These are phyloP conservation scores for Schoenoplectus tabernaemontani DNA, from an alignment of 202 grass and related monocot species.

Conservation along the genomic window DNA sequence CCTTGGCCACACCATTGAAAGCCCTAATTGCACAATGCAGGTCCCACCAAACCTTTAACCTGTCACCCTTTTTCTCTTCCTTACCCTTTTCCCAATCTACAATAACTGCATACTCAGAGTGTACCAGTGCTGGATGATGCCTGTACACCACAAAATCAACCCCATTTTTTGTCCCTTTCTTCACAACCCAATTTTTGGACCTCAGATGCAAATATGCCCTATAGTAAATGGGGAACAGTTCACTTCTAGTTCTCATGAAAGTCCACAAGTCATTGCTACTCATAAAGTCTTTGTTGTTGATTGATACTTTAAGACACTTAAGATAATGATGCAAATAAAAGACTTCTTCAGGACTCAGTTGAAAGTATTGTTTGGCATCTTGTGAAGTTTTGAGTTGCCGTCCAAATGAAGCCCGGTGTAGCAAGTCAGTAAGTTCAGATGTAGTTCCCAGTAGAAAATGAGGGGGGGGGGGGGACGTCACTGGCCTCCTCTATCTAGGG, in stretches of 20 bases:
- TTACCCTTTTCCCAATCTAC: constrained; percentile 29
- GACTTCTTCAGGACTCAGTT: constrained; percentile 48
- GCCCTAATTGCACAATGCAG: constrained; percentile 12
- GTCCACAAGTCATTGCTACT: constrained; percentile 33
- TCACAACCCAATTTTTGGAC: constrained; percentile 64
- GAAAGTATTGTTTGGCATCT: constrained; percentile 34
- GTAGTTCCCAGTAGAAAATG: constrained; percentile 14
- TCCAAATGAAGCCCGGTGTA: constrained; percentile 39
- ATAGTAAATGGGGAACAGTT: constrained; percentile 45
- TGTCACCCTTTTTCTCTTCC: constrained; percentile 1
- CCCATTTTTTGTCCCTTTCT: constrained; percentile 42
- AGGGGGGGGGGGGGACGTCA: not conserved
- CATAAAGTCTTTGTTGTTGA: not conserved
- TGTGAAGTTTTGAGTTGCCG: constrained; percentile 2
- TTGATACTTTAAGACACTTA: constrained; percentile 31
- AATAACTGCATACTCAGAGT: constrained; percentile 30
- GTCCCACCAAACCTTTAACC: constrained; percentile 15
- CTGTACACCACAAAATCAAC: constrained; percentile 58
- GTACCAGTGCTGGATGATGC: constrained; percentile 61
- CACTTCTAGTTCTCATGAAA: constrained; percentile 21
- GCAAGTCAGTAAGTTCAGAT: not conserved
- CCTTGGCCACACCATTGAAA: not conserved
- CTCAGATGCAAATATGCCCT: constrained; percentile 60
- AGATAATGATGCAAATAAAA: constrained; percentile 52
- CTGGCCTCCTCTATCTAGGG: too few relatives aligned